Base-by-base conservation (phyloP, 352 stramenopile species). In the Phytophthora vignae region DNA sequence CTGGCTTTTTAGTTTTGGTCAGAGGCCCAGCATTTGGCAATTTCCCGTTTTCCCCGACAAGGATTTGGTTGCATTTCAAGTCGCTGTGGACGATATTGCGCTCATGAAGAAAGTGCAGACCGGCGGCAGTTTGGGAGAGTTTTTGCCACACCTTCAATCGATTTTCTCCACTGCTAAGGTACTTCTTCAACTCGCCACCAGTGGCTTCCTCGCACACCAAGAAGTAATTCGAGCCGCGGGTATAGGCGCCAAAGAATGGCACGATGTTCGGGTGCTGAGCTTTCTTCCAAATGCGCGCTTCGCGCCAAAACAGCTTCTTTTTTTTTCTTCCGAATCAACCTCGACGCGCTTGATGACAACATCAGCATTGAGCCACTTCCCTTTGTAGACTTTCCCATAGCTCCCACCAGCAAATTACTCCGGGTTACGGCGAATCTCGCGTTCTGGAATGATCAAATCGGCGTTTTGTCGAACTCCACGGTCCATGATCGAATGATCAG, bases 281-380 rank as follows among this genome's bases (percentile, higher is more conserved):
- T 33, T 88, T 86, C 59, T 96, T 96, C 91, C 97, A 98, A 8
- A 95, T 81, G 10, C 85, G 83, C 61, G 97, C 94, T 57, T 97
- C 90, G 40, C 77, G 29, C n/a, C 55, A 21, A 29, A 80, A 72
- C 4, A 36, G 15, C n/a, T 53, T 50, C 36, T n/a, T n/a, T 29
- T 64, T n/a, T 70, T 55, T 17, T 59, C 46, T 4, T 56, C 48
- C 22, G 63, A 60, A 38, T 27, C 52, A 31, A 44, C 17, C 49
- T 53, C 53, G 14, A 55, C 55, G 21, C 63, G 59, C 33, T 70
- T 70, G 63, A 70, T 56, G 38, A 70, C 44, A 36, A 70, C 63
- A 21, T 56, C 36, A 17, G 55, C 33, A 53, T 42, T 11, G 17
- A 54, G 42, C 63, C 63, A 70, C n/a, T 42, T 63, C 15, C 63